Evolutionary conservation across 441 rosid species (phyloP), one percentile per base, ranked within the genome.

Genomic region (Arabidopsis hybrid): DNA sequence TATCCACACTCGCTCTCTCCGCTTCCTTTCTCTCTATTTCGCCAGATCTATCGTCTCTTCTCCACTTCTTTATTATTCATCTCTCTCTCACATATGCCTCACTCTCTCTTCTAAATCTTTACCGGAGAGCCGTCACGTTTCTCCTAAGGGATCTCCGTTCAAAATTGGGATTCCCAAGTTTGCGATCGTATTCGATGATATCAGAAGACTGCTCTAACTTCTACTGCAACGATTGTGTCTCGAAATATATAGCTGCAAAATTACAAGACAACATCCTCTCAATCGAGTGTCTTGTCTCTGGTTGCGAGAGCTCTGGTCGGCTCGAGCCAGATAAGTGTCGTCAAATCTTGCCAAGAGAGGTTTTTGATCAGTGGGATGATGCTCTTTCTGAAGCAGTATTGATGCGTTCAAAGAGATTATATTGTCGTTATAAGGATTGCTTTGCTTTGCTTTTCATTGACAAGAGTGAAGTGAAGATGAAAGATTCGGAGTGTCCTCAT

Each of bases 71-170:
- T 21, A 21, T 21, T 21, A 21, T 21, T 21, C 26, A 21, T 21
- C 3, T 21, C 26, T 21, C 26, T 21, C 26, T 21, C 26, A 21
- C 26, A 21, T 2, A 21, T 21, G 26, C 3, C 26, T 21, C 26
- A 21, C 26, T 2, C 26, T 21, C 26, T 21, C 26, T 21, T 21
- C 26, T 21, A 21, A 21, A 21, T 21, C 26, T 69, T 90, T 88
- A 4, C 85, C 85, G 21, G 89, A 83, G 32, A 63, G 90, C 69
- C 89, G 90, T 38, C 91, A 81, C 74, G 79, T 80, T 53, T 92
- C 97, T 5, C 97, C 97, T 0, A 67, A 53, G 4, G 79, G 84
- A 69, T 89, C 91, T 47, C 96, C 93, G 1, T 85, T 70, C 34
- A 85, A 84, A 66, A 76, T 78, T 4, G 85, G 81, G 6, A 74